A percentile compares a stretch with the other conserved stretches of the same genome.
phyloP scores from a whole-genome alignment of 2,329 filamentous ascomycete genomes.

The Verticillium nonalfalfae region DNA sequence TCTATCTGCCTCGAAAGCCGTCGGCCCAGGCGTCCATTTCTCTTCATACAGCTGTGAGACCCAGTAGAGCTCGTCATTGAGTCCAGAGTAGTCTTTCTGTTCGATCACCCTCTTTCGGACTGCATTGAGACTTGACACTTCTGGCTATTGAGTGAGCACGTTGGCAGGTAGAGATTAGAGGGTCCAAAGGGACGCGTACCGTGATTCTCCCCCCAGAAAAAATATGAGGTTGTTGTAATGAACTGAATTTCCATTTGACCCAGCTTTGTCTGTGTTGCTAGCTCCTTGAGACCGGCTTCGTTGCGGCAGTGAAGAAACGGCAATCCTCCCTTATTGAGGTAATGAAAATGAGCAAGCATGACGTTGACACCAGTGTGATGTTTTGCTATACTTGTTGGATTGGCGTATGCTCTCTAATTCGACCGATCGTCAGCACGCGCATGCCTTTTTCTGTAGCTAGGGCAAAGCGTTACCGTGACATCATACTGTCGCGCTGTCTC shows the following conservation, averaged over 20 bases:
- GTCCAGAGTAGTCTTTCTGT: not conserved
- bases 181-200: not conserved
- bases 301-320: not conserved
- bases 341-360: not conserved
- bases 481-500: slow-evolving; percentile 2
- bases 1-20: too few species aligned
- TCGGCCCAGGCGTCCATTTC: too few species aligned
- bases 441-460: not conserved
- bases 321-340: not conserved
- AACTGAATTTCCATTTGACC: not conserved
- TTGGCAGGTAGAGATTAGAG: not conserved
- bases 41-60: not conserved
- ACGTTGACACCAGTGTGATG: not conserved
- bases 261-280: not conserved
- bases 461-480: not conserved
- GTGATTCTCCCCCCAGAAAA: not conserved
- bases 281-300: not conserved
- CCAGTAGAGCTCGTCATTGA: not conserved
- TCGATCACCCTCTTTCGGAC: not conserved
- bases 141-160: not conserved
- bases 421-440: not conserved
- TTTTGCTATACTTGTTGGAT: not conserved
- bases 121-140: not conserved
- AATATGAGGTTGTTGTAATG: not conserved
- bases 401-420: not conserved